These are phyloP conservation scores for Cladosporium sp. DNA, from an alignment of 2,329 filamentous ascomycete genomes.

Conservation along the genomic window DNA sequence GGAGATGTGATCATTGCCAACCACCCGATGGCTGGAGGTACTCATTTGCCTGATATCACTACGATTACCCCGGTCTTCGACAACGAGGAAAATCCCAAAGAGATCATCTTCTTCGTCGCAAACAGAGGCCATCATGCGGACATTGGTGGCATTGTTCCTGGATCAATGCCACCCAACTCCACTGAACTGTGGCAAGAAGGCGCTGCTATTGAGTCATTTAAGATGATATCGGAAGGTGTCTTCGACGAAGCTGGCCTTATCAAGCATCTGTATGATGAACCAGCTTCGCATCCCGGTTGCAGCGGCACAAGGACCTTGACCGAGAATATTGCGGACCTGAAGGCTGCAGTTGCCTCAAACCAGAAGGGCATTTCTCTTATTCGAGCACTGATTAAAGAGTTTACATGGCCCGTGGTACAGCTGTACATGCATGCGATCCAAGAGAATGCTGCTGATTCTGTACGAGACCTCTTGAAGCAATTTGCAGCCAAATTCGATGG, in stretches of 20 bases:
- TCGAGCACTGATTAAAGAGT: conserved; percentile 33
- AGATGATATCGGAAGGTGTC: conserved; percentile 32
- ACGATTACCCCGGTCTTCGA: conserved; percentile 40
- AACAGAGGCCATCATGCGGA: conserved; percentile 41
- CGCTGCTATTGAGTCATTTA: conserved; percentile 31
- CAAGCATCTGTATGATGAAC: conserved; percentile 58
- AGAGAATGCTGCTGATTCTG: conserved; percentile 31
- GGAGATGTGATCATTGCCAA: conserved; percentile 42
- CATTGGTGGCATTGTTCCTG: conserved; percentile 38
- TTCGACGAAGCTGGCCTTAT: conserved; percentile 35
- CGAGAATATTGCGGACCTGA: conserved; percentile 36
- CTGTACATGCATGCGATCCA: conserved; percentile 41
- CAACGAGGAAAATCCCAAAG: conserved; percentile 33
- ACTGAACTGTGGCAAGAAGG: conserved; percentile 45
- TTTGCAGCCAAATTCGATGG: conserved; percentile 18
- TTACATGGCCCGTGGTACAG: conserved; percentile 33
- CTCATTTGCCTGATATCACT: conserved; percentile 41
- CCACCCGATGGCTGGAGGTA: conserved; percentile 38
- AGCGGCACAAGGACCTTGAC: conserved; percentile 29
- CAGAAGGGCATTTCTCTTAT: conserved; percentile 35
- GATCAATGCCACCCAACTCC: conserved; percentile 41
- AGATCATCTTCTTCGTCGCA: conserved; percentile 38
- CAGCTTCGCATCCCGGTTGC: conserved; percentile 49
- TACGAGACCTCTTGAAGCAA: conserved; percentile 30
- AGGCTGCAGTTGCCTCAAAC: conserved; percentile 34